A percentile compares a stretch with the other conserved stretches of the same genome.
phyloP scores from a whole-genome alignment of 129 eudicot genomes.

The Flaveria bidentis region DNA sequence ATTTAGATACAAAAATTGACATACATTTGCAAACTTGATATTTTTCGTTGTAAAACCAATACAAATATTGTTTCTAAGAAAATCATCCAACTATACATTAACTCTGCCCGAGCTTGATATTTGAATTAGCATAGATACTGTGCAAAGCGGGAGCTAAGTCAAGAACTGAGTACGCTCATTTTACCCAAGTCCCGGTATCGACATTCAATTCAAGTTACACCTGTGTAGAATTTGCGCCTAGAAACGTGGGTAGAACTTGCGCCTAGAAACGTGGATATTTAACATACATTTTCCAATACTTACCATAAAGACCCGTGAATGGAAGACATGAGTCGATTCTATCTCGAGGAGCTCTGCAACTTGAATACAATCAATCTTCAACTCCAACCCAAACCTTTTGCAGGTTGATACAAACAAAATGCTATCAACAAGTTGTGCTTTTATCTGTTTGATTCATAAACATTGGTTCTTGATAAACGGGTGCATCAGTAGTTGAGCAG shows the following conservation, averaged over 20 bases:
- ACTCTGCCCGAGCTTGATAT: neutral
- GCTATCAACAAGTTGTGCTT: neutral
- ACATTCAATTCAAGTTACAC: neutral
- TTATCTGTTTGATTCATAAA: slow-evolving; percentile 19
- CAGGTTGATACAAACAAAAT: slow-evolving; percentile 13
- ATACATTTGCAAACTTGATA: neutral
- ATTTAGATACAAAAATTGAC: neutral
- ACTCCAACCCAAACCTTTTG: neutral
- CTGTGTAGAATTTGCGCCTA: neutral
- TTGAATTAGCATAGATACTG: neutral
- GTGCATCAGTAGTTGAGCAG: slow-evolving; percentile 65
- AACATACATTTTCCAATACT: neutral
- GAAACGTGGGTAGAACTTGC: too few relatives aligned
- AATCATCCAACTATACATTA: neutral
- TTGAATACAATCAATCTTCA: slow-evolving; percentile 5
- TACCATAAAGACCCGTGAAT: neutral
- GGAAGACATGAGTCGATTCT: neutral
- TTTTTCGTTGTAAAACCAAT: neutral
- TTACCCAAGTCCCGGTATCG: neutral
- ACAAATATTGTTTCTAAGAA: neutral
- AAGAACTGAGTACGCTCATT: too few relatives aligned
- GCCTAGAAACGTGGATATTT: neutral
- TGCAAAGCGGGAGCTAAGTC: too few relatives aligned
- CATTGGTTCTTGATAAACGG: slow-evolving; percentile 50
- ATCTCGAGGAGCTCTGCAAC: neutral